These are phyloP conservation scores for Aspergillus leporis DNA, from an alignment of 495 filamentous ascomycete species.

Conservation along the genomic window DNA sequence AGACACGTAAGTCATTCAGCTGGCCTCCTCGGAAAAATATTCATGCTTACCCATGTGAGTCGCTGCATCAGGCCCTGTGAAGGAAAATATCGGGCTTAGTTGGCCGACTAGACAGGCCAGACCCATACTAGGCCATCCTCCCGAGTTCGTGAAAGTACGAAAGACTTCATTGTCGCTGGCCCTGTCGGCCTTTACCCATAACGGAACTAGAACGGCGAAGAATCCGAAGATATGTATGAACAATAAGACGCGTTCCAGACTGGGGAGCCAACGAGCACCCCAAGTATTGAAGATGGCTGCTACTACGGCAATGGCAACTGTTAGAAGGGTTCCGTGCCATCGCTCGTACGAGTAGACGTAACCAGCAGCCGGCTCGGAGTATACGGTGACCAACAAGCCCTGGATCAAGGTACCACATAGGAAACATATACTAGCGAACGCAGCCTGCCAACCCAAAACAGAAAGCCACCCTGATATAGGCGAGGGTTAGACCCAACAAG, in stretches of 20 bases:
- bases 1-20: neutral
- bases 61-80: slow-evolving; percentile 38
- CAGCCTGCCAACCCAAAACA: slow-evolving; percentile 37
- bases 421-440: slow-evolving; percentile 21
- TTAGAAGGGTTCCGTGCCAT: slow-evolving; percentile 46
- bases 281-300: slow-evolving; percentile 36
- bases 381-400: slow-evolving; percentile 38
- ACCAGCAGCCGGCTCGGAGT: slow-evolving; percentile 10
- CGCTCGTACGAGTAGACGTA: slow-evolving; percentile 26
- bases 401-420: slow-evolving; percentile 39
- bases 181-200: slow-evolving; percentile 36
- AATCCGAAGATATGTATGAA: slow-evolving; percentile 47
- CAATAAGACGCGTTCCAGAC: slow-evolving; percentile 42
- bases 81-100: slow-evolving; percentile 1
- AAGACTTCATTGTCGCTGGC: slow-evolving; percentile 38
- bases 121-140: slow-evolving; percentile 39
- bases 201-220: slow-evolving; percentile 40
- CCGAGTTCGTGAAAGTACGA: slow-evolving; percentile 35
- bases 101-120: slow-evolving; percentile 26
- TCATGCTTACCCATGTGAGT: slow-evolving; percentile 23
- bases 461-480: slow-evolving; percentile 37
- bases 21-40: too few relatives aligned
- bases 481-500: too few relatives aligned
- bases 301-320: slow-evolving; percentile 31
- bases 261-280: slow-evolving; percentile 35